Conservation (phyloP, 2,329 filamentous ascomycete genomes). For the Niveomyces coronatus region DNA sequence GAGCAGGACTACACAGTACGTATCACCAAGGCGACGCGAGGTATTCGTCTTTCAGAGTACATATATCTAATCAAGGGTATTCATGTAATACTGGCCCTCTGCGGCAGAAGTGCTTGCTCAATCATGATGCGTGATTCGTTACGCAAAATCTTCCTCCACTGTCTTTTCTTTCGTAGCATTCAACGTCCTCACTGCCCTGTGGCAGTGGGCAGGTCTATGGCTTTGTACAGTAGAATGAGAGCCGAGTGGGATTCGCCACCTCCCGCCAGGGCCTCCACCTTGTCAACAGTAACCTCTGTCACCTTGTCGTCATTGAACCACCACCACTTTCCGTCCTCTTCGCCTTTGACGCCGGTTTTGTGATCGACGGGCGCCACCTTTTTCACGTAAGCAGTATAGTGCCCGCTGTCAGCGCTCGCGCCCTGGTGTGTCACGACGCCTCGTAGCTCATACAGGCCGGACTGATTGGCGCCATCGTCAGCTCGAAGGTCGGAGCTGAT, state of each 20-base stretch:
- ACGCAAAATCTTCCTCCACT: too few relatives aligned
- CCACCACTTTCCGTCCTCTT: conserved; percentile 96
- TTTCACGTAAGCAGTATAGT: conserved; percentile 97
- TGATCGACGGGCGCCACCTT: conserved; percentile 67
- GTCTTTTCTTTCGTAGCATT: too few relatives aligned
- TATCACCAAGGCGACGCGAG: too few relatives aligned
- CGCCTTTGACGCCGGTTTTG: conserved; percentile 63
- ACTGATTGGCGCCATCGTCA: conserved; percentile 82
- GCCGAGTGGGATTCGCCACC: conserved; percentile 83
- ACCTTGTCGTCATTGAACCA: conserved; percentile 99
- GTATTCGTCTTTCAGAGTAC: too few relatives aligned
- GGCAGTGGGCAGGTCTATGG: conserved; percentile 55
- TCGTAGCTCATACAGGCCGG: conserved; percentile 87
- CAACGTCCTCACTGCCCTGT: conserved; percentile 30
- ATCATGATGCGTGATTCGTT: too few relatives aligned
- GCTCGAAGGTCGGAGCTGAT: conserved; percentile 64
- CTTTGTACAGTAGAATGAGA: conserved; percentile 68
- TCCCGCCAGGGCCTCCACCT: conserved; percentile 81
- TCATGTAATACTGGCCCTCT: too few relatives aligned
- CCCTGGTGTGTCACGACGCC: conserved; percentile 95
- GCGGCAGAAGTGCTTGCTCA: too few relatives aligned
- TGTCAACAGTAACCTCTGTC: conserved; percentile 79
- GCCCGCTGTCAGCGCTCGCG: conserved; percentile 90
- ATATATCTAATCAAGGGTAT: too few relatives aligned
- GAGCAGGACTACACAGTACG: too few relatives aligned